Evolutionary conservation across 441 rosid species (phyloP).

Genomic region (Gossypium trilobum): DNA sequence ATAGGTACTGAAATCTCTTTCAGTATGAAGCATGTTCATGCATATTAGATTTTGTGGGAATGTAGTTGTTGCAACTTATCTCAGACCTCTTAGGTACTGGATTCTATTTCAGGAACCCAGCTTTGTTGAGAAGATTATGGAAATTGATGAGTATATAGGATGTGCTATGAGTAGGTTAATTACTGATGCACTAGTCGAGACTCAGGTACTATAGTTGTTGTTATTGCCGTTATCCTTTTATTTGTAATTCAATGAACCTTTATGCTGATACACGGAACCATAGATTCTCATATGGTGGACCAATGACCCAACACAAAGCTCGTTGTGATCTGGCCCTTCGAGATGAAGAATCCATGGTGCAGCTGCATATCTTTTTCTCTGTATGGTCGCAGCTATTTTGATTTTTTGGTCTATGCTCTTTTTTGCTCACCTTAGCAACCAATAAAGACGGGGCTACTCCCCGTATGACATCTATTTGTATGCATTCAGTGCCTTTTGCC

Average conservation of each 20-base stretch:
- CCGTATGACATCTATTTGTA: background rate
- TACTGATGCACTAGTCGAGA: slow-evolving; percentile 95
- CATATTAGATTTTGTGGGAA: background rate
- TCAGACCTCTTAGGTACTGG: background rate
- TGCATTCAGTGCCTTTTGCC: background rate
- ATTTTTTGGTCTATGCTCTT: background rate
- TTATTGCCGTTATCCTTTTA: background rate
- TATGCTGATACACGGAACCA: slow-evolving; percentile 48
- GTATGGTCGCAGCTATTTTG: background rate
- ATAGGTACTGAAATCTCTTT: background rate
- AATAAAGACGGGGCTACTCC: background rate
- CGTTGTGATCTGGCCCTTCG: slow-evolving; percentile 87
- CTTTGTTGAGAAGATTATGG: slow-evolving; percentile 95
- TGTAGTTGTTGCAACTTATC: background rate
- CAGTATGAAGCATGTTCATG: background rate
- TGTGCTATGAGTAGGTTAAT: slow-evolving; percentile 98
- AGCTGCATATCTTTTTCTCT: background rate
- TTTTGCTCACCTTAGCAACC: background rate
- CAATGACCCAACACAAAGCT: slow-evolving; percentile 89
- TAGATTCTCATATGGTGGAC: slow-evolving; percentile 92
- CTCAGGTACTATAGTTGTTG: slow-evolving; percentile 46
- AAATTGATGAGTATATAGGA: slow-evolving; percentile 89
- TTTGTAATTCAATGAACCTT: background rate
- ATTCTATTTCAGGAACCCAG: slow-evolving; percentile 68
- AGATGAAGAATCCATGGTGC: slow-evolving; percentile 96